phyloP scores from a whole-genome alignment of 371 early-diverging fungal genomes.

The Fennellomyces sp. region DNA sequence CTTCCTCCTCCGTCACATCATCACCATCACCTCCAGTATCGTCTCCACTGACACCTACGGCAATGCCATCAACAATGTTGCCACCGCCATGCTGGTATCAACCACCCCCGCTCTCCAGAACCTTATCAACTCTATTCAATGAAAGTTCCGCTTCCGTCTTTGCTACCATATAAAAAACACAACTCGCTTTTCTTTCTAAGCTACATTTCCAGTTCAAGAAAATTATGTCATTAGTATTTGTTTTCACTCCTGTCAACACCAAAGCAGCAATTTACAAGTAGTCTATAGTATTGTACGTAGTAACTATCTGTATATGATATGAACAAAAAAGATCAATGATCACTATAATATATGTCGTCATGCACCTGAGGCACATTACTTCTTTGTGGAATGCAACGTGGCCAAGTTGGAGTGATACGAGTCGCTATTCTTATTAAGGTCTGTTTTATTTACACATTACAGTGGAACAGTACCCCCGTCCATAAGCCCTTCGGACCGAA shows the following conservation, averaged over 20 bases:
- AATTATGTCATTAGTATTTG: no score
- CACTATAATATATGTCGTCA: neutral
- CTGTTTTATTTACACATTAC: neutral
- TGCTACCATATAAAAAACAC: conserved; percentile 3
- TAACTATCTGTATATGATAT: conserved; percentile 1
- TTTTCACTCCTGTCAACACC: no score
- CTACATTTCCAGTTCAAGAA: neutral
- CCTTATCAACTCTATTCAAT: neutral
- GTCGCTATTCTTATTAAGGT: neutral
- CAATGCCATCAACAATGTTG: neutral
- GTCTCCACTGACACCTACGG: neutral
- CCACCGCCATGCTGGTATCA: neutral
- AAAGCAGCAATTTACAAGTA: no score
- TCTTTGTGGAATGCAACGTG: conserved; percentile 9
- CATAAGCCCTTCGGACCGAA: neutral
- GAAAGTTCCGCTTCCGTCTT: conserved; percentile 1
- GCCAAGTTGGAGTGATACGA: neutral
- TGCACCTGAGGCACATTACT: neutral
- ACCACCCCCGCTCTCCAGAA: neutral
- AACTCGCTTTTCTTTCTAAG: neutral
- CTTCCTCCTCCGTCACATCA: neutral
- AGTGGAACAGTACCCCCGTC: neutral
- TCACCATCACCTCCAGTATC: neutral
- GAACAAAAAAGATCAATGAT: neutral
- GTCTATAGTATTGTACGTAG: neutral